phyloP scores from a whole-genome alignment of 352 stramenopile genomes.

The Globisporangium irregulare region DNA sequence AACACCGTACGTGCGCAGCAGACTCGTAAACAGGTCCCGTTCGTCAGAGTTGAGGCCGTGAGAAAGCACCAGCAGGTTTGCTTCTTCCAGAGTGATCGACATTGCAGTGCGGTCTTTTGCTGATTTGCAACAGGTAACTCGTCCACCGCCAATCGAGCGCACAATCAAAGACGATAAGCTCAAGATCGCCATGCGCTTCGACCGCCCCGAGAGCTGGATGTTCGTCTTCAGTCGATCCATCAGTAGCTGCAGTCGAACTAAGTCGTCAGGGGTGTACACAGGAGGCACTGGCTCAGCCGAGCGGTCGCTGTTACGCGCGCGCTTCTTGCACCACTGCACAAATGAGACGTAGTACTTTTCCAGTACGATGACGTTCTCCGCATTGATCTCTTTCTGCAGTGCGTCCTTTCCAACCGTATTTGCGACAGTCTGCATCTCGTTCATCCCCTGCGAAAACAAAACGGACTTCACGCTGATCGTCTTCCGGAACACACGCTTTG shows the following conservation, averaged over 20 bases:
- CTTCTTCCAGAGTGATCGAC: conserved; percentile 94
- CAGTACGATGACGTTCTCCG: conserved; percentile 59
- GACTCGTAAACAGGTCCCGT: conserved; percentile 51
- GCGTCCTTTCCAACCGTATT: conserved; percentile 82
- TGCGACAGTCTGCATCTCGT: conserved; percentile 92
- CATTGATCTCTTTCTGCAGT: conserved; percentile 83
- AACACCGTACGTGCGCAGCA: conserved; percentile 74
- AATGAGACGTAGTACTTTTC: conserved; percentile 54
- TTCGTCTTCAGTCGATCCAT: conserved; percentile 36
- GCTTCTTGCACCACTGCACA: conserved; percentile 34
- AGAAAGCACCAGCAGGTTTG: conserved; percentile 54
- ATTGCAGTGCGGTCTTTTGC: conserved; percentile 98
- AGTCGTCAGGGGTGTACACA: conserved; percentile 29
- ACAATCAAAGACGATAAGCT: conserved; percentile 71
- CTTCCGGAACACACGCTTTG: conserved; percentile 57
- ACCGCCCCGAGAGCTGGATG: conserved; percentile 47
- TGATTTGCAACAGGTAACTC: conserved; percentile 96
- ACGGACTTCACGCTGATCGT: conserved; percentile 68
- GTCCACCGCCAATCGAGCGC: conserved; percentile 82
- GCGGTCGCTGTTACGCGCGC: conserved; percentile 5
- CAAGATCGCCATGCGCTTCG: conserved; percentile 81
- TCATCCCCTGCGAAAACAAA: conserved; percentile 89
- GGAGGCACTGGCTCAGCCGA: conserved; percentile 1
- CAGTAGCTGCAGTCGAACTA: conserved; percentile 30
- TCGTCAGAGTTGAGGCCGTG: conserved; percentile 55